Base-by-base conservation (phyloP, 2,329 filamentous ascomycete genomes). In the Aspergillus neotritici region DNA sequence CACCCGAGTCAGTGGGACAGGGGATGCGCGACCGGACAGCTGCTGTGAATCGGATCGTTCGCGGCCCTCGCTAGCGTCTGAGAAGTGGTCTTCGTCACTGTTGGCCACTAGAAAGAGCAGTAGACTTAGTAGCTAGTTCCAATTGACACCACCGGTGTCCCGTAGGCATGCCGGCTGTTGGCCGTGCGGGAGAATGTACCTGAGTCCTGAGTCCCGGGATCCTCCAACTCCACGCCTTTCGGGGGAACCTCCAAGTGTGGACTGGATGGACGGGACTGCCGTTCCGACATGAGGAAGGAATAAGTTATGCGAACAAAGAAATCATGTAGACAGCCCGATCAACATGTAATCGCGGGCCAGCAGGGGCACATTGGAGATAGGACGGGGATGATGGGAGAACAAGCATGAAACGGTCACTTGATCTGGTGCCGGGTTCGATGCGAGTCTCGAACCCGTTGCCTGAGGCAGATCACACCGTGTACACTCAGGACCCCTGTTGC, bases 11-110 rank as follows among this genome's bases (percentile, higher is more conserved):
- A 73, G 71, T 17, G 80, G 80, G 43, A 82, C 73, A 40, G 77
- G 74, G 8, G 77, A 79, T 36, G 65, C 64, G 51, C 66, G 61
- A 51, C 69, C 62, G 40, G 71, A 70, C 38, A 58, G 57, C 57
- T 57, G 54, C 49, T 56, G 61, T 50, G 61, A 64, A 48, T 53
- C 51, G 44, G 61, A 56, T 57, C 51, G 56, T 28, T 54, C 48
- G 35, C 65, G 64, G 53, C 78, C 80, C 68, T 83, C 80, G 34
- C 73, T 78, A 44, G 80, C 80, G 58, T 83, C 80, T 36, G 79
- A 82, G 62, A 83, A 84, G 64, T 83, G 77, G 49, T 83, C 80
- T 37, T 79, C 71, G 39, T 70, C 75, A 46, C 74, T 76, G 45
- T 75, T 75, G 32, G 74, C 76, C 36, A 62, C 70, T 60, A 68